Base-by-base conservation (phyloP, 371 early-diverging fungal genomes). In the Phascolomyces articulosus region DNA sequence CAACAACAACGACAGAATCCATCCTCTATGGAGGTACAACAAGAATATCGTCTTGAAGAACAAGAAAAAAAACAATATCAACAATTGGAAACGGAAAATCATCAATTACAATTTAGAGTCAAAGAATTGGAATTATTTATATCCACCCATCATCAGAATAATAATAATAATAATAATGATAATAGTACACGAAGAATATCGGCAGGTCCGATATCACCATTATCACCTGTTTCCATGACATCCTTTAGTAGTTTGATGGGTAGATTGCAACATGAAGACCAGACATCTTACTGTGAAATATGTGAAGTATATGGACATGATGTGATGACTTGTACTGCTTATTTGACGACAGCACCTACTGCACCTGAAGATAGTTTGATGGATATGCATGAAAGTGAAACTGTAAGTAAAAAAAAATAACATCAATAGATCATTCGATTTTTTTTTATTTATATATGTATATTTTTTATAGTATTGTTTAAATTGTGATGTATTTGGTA, bases 231-330 rank as follows among this genome's bases (percentile, higher is more conserved):
- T 16, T 58, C 59, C 10, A 44, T 63, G 38, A 21, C 60, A 13
- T 58, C 62, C 0, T 67, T 53, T 40, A 44, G 47, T 24, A 59
- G 47, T 47, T 44, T 40, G 38, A 53, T 34, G 28, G 48, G 13
- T 18, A 65, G 20, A 20, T n/a, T 21, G 40, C 57, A 57, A 23
- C 55, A 55, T 29, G 57, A 59, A 59, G 60, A 63, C 11, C 63
- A 55, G 28, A 31, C 77, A 6, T 34, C 34, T 11, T 84, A 77
- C 64, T 89, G 87, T 58, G 87, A 87, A 60, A 75, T 88, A 13
- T 90, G 91, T 59, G 90, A 91, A 49, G 68, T 73, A 13, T 67
- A 71, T 44, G 87, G 85, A 7, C 91, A 89, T 61, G 82, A 83
- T 29, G 75, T 90, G n/a, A 71, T 85, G 44, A 72, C 75, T 59